phyloP scores from a whole-genome alignment of 2,329 filamentous ascomycete species.

The Fusarium paranaense region DNA sequence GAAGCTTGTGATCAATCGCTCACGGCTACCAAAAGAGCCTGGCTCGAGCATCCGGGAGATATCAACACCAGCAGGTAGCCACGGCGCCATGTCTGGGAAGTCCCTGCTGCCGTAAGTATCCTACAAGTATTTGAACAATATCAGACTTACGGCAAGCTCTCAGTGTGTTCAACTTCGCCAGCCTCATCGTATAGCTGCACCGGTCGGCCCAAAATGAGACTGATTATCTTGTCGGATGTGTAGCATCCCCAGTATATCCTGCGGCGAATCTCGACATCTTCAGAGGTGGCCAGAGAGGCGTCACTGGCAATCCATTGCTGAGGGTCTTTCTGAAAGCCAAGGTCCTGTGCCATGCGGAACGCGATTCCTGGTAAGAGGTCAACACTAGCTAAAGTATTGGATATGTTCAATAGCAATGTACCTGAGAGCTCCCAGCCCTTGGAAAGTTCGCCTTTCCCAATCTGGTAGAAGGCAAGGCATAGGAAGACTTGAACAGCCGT shows the following conservation, averaged over 20 bases:
- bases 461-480: background rate
- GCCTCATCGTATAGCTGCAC: background rate
- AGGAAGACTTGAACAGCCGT: background rate
- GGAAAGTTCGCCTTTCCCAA: background rate
- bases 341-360: background rate
- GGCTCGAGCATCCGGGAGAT: background rate
- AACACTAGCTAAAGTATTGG: background rate
- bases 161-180: background rate
- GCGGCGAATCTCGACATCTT: background rate
- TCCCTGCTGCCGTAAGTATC: background rate
- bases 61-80: background rate
- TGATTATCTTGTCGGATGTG: background rate
- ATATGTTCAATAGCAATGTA: background rate
- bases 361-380: background rate
- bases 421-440: background rate
- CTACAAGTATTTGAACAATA: background rate
- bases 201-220: background rate
- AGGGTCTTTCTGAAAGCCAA: background rate
- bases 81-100: background rate
- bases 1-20: background rate
- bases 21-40: background rate
- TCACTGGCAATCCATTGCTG: background rate
- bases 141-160: background rate
- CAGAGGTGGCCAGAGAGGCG: background rate
- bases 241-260: background rate